Evolutionary conservation across 179 eudicot species (phyloP).

Genomic region (Actinidia arguta): DNA sequence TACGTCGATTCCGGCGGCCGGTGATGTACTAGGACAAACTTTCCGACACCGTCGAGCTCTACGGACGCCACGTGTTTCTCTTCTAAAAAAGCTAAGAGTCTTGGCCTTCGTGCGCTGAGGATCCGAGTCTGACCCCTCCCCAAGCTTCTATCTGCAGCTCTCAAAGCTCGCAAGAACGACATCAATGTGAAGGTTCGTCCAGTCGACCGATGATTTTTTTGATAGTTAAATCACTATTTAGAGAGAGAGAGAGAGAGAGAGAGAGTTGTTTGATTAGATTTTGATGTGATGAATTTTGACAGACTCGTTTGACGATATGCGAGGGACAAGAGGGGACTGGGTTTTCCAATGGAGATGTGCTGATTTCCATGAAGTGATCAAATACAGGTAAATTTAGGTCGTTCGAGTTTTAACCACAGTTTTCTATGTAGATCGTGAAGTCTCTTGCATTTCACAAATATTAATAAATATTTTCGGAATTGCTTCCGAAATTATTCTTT

Average conservation of each 20-base stretch:
- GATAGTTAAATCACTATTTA: neutral
- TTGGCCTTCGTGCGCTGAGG: slow-evolving; percentile 78
- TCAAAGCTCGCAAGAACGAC: slow-evolving; percentile 72
- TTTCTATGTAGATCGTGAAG: neutral
- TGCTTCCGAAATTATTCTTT: neutral
- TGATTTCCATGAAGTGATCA: slow-evolving; percentile 49
- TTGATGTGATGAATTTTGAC: slow-evolving; percentile 14
- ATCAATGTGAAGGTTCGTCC: slow-evolving; percentile 58
- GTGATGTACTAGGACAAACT: slow-evolving; percentile 68
- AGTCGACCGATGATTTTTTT: neutral
- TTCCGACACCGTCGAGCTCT: slow-evolving; percentile 59
- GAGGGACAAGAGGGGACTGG: slow-evolving; percentile 58
- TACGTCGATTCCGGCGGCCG: slow-evolving; percentile 57
- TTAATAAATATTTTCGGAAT: neutral
- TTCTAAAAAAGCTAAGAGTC: slow-evolving; percentile 58
- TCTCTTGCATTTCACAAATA: neutral
- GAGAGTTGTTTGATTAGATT: neutral
- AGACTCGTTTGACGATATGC: slow-evolving; percentile 66
- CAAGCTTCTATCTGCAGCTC: slow-evolving; percentile 54
- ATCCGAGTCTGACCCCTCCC: slow-evolving; percentile 79
- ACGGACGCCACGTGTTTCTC: slow-evolving; percentile 86
- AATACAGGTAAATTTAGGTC: slow-evolving; percentile 11
- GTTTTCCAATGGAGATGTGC: slow-evolving; percentile 77
- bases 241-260: no score
- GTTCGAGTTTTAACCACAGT: neutral